Conservation (phyloP, 768 basidiomycete species). For the Boletus sensibilis region DNA sequence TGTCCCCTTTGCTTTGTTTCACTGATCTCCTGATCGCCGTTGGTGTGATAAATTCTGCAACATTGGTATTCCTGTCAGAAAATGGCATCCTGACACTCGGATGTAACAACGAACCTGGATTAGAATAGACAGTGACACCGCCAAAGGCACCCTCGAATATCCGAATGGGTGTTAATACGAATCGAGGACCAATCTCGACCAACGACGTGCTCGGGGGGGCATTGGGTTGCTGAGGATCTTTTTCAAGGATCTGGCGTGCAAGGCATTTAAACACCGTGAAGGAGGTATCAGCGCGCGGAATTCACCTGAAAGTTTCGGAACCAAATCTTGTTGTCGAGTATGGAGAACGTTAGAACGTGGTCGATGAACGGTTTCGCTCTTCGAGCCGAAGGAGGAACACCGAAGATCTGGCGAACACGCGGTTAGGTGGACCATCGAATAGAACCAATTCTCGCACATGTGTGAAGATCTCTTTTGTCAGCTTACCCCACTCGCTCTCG, state of each 20-base stretch:
- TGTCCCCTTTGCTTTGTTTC: conserved; percentile 72
- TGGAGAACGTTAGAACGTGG: conserved; percentile 94
- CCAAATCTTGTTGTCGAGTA: conserved; percentile 97
- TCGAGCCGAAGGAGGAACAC: conserved; percentile 87
- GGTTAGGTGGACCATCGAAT: conserved; percentile 1
- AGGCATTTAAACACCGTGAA: not conserved
- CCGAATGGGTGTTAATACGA: conserved; percentile 94
- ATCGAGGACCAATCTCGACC: conserved; percentile 95
- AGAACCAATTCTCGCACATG: conserved; percentile 56
- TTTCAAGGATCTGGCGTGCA: conserved; percentile 78
- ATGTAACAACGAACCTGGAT: conserved; percentile 64
- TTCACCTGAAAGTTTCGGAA: conserved; percentile 97
- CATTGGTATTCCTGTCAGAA: not conserved
- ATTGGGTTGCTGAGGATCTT: conserved; percentile 86
- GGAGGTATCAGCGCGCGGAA: conserved; percentile 1
- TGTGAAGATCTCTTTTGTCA: conserved; percentile 92
- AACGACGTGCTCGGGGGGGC: conserved; percentile 84
- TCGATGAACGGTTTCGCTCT: conserved; percentile 97
- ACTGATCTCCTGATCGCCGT: conserved; percentile 69
- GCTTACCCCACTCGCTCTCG: conserved; percentile 77
- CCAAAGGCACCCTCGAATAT: conserved; percentile 98
- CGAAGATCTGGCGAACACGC: conserved; percentile 70
- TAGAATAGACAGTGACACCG: conserved; percentile 93
- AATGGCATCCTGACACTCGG: not conserved
- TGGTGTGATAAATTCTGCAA: conserved; percentile 88